Conservation (phyloP, 73 alveolate genomes). For the Breviolum minutum region DNA sequence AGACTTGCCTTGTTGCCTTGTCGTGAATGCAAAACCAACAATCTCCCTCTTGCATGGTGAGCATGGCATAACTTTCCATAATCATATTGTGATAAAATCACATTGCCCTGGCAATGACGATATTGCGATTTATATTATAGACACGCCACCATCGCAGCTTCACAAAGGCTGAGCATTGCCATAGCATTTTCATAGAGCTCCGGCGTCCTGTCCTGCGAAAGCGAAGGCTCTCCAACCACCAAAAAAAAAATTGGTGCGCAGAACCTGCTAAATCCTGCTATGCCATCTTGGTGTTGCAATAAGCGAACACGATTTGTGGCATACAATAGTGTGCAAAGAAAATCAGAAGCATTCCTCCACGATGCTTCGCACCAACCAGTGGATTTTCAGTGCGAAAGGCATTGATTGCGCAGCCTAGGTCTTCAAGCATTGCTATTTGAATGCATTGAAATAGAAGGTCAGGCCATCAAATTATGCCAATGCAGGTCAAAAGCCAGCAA, state of each 20-base stretch:
- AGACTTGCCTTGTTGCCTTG: no score
- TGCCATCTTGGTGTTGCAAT: not conserved
- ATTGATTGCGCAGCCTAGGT: conserved; percentile 84
- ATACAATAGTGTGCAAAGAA: not conserved
- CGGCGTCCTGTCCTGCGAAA: conserved; percentile 74
- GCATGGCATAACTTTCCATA: no score
- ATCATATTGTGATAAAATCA: not conserved
- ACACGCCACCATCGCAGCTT: conserved; percentile 59
- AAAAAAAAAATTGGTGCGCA: not conserved
- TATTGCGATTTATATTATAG: not conserved
- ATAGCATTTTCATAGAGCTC: conserved; percentile 88
- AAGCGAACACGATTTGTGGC: no score
- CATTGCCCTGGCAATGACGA: not conserved
- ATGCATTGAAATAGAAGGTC: no score
- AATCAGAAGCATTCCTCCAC: conserved; percentile 16
- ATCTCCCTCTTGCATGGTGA: no score
- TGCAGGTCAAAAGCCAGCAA: no score
- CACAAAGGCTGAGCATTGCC: conserved; percentile 87
- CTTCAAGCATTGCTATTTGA: not conserved
- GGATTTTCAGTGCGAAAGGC: conserved; percentile 85
- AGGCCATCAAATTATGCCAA: no score
- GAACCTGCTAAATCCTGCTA: not conserved
- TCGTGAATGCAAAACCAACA: no score
- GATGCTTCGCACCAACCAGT: conserved; percentile 88
- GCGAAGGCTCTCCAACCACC: not conserved